These are phyloP conservation scores for Elsinoe necatrix DNA, from an alignment of 2,329 filamentous ascomycete genomes.

Conservation along the genomic window DNA sequence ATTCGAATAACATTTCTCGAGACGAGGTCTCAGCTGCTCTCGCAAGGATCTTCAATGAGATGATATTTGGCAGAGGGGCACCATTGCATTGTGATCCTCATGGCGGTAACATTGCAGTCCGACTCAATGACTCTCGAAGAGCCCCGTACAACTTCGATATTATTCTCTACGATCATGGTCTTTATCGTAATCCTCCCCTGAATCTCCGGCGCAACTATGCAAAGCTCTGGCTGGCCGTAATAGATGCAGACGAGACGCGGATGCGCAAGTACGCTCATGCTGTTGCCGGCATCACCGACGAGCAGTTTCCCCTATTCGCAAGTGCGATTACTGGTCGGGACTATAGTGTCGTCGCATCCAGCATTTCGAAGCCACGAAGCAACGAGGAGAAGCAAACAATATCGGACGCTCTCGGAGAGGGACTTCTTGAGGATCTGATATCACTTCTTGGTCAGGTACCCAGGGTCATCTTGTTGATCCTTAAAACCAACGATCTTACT, in stretches of 20 bases:
- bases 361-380: constrained; percentile 54
- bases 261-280: constrained; percentile 88
- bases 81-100: constrained; percentile 95
- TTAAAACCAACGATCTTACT: constrained; percentile 97
- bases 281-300: constrained; percentile 78
- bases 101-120: constrained; percentile 89
- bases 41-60: constrained; percentile 93
- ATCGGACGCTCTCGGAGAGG: constrained; percentile 72
- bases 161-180: constrained; percentile 90
- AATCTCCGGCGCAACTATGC: constrained; percentile 77
- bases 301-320: constrained; percentile 90
- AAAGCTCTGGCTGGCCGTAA: constrained; percentile 93
- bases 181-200: constrained; percentile 86
- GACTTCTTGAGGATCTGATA: constrained; percentile 79
- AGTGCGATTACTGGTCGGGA: constrained; percentile 94
- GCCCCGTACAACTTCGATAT: constrained; percentile 76
- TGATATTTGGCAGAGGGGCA: constrained; percentile 89
- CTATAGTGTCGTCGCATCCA: constrained; percentile 61
- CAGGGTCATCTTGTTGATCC: constrained; percentile 82
- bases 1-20: constrained; percentile 77
- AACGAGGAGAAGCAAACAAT: constrained; percentile 79
- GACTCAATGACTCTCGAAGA: constrained; percentile 57
- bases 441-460: constrained; percentile 82
- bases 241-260: constrained; percentile 72
- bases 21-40: constrained; percentile 92